Conservation (phyloP, 2,329 filamentous ascomycete species). For the Aspergillus fischeri region DNA sequence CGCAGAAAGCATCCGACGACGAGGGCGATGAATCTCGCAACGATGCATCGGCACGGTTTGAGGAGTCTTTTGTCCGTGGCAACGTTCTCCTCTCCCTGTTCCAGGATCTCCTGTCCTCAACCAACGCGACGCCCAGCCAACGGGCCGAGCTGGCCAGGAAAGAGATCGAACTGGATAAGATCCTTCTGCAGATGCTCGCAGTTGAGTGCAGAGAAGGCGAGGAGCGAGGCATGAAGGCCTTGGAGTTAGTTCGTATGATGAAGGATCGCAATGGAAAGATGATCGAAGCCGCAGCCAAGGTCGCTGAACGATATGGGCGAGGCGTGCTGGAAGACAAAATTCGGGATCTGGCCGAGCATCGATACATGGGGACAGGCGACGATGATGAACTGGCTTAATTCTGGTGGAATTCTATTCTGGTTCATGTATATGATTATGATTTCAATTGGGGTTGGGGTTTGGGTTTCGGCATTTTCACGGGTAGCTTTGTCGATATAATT, state of each 20-base stretch:
- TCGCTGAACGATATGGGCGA: constrained; percentile 80
- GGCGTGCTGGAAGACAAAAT: constrained; percentile 86
- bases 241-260: constrained; percentile 87
- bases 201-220: constrained; percentile 89
- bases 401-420: neutral
- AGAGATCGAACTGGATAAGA: constrained; percentile 85
- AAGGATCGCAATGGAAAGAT: constrained; percentile 79
- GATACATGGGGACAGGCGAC: constrained; percentile 59
- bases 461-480: neutral
- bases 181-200: constrained; percentile 80
- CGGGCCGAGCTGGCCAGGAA: constrained; percentile 64
- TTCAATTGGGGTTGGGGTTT: neutral
- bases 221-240: constrained; percentile 86
- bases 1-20: constrained; percentile 35
- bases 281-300: constrained; percentile 84
- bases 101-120: constrained; percentile 67
- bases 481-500: neutral
- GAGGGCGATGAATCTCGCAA: constrained; percentile 34
- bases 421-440: neutral
- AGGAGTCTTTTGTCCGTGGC: constrained; percentile 76
- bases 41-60: constrained; percentile 51
- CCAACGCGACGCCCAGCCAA: constrained; percentile 61
- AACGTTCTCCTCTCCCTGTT: constrained; percentile 69
- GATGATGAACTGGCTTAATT: constrained; percentile 41
- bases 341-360: constrained; percentile 71